phyloP scores from a whole-genome alignment of 2,329 filamentous ascomycete genomes.

The Penicillium griseofulvum region DNA sequence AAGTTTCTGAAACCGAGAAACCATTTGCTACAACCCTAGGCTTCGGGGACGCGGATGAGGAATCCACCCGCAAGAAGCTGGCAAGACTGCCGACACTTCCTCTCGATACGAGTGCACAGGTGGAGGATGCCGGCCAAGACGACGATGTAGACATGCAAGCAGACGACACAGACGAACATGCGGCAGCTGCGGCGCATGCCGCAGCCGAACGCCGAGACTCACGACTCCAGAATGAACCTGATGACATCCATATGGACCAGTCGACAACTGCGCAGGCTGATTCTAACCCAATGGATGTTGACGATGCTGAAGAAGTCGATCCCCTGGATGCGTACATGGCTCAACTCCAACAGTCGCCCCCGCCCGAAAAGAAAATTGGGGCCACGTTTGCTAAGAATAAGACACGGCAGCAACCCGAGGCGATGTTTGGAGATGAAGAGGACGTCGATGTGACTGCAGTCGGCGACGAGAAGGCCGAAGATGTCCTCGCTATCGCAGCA shows the following conservation, averaged over 20 bases:
- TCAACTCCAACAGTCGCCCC: conserved; percentile 55
- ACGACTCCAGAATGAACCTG: conserved; percentile 52
- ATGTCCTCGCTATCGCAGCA: conserved; percentile 58
- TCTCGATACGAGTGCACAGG: conserved; percentile 59
- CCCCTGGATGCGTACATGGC: conserved; percentile 98
- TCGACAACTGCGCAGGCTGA: conserved; percentile 34
- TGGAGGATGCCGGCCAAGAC: conserved; percentile 64
- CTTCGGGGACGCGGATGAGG: conserved; percentile 88
- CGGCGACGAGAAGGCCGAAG: conserved; percentile 60
- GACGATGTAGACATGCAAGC: conserved; percentile 74
- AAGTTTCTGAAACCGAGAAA: conserved; percentile 64
- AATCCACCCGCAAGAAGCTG: conserved; percentile 80
- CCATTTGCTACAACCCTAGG: conserved; percentile 68
- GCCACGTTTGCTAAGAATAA: conserved; percentile 47
- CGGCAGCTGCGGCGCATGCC: conserved; percentile 77
- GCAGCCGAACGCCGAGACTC: conserved; percentile 82
- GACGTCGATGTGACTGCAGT: conserved; percentile 65
- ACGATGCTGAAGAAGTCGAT: conserved; percentile 66
- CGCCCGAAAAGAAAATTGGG: conserved; percentile 40
- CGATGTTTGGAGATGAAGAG: conserved; percentile 83
- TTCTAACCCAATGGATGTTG: conserved; percentile 40
- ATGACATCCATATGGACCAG: conserved; percentile 49
- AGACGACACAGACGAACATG: conserved; percentile 80
- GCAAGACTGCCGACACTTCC: conserved; percentile 81
- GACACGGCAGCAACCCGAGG: conserved; percentile 66